Conservation (phyloP, 2,329 filamentous ascomycete genomes). For the Xylariales sp. region DNA sequence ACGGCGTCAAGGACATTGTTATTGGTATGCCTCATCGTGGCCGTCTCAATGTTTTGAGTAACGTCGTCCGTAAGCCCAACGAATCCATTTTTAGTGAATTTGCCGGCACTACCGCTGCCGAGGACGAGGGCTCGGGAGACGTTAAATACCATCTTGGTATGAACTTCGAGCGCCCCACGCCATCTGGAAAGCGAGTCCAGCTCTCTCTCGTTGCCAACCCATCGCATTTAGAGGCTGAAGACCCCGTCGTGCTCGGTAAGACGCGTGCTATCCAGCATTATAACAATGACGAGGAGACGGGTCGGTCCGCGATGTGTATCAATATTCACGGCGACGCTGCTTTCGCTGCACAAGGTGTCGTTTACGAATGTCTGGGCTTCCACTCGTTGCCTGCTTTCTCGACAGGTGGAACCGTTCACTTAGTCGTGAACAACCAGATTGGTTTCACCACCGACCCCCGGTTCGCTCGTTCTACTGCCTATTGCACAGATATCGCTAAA, state of each 20-base stretch:
- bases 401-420: slow-evolving; percentile 95
- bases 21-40: slow-evolving; percentile 99
- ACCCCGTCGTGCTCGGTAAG: slow-evolving; percentile 97
- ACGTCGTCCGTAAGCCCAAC: slow-evolving; percentile 98
- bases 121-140: slow-evolving; percentile 96
- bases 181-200: slow-evolving; percentile 99
- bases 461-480: slow-evolving; percentile 95
- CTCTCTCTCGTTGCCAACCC: slow-evolving; percentile 98
- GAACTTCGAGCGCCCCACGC: slow-evolving; percentile 99
- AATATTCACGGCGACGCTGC: slow-evolving; percentile 93
- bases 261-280: slow-evolving; percentile 98
- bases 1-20: slow-evolving; percentile 98
- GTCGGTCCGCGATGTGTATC: slow-evolving; percentile 92
- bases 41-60: slow-evolving; percentile 96
- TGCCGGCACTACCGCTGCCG: slow-evolving; percentile 84
- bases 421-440: slow-evolving; percentile 99
- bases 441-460: slow-evolving; percentile 99
- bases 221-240: slow-evolving; percentile 97
- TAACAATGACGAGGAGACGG: slow-evolving; percentile 94
- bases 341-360: slow-evolving; percentile 94
- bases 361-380: slow-evolving; percentile 99
- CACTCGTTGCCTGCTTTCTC: slow-evolving; percentile 95
- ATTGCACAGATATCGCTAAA: slow-evolving; percentile 99
- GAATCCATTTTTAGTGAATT: slow-evolving; percentile 99
- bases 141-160: slow-evolving; percentile 99